Evolutionary conservation across 1,139 yeast species (phyloP), one percentile per base, ranked within the genome.

Genomic region (Suhomyces panamericanus): DNA sequence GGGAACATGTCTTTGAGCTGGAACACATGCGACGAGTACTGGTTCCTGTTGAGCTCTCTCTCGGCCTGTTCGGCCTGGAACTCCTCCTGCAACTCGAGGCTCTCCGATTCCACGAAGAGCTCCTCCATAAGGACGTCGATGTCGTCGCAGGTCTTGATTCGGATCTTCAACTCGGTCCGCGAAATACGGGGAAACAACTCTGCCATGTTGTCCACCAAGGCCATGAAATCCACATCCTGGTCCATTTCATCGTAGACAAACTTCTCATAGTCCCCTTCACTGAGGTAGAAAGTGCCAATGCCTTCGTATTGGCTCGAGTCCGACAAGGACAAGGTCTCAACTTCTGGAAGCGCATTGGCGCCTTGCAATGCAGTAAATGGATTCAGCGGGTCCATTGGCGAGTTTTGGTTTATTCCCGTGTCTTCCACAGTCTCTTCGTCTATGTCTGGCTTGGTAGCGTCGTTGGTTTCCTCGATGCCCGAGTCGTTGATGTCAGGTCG

Each of bases 101-200:
- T 39, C 13, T 55, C 57, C 47, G 58, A 44, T 45, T 55, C 56
- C 39, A 50, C 42, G 29, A 60, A 58, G 28, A 64, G 51, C 17
- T 49, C 54, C 28, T 61, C 67, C 15, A 63, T 49, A 20, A 64
- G 52, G 27, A 50, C 56, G 14, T 55, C 61, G 26, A 63, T 49
- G 34, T 54, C 51, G n/a, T 50, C 55, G 13, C 58, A 32, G 4
- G 60, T 53, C 42, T 57, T 52, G 38, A 62, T 43, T 39, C 64
- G 52, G 7, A 56, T 52, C 41, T 56, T 53, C 35, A 68, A 55
- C 32, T 67, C 70, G 16, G 63, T 55, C 20, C 66, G 57, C 10
- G 63, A 50, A 31, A 55, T 47, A 6, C 53, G 49, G 3, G 73
- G 73, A 39, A 68, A 68, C 35, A 66, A 47, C 32, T 65, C 69